phyloP scores from a whole-genome alignment of 106 monocot species.

The Platanthera zijinensis region DNA sequence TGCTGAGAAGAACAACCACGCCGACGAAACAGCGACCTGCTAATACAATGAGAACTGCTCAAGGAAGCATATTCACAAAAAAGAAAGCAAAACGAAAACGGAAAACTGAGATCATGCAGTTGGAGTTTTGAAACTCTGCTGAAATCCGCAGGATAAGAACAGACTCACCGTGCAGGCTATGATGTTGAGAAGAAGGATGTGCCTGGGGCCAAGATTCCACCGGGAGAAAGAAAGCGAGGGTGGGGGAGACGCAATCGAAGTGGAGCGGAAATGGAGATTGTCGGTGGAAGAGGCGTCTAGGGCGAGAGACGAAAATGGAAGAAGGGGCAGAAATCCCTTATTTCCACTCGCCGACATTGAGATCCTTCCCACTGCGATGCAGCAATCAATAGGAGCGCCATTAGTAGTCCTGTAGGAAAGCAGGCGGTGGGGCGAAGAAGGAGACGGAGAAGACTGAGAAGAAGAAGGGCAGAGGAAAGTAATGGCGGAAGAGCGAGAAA shows the following conservation, averaged over 20 bases:
- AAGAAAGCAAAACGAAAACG: not conserved
- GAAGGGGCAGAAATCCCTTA: not conserved
- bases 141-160: not conserved
- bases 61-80: not conserved
- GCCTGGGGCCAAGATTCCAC: constrained; percentile 36
- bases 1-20: constrained; percentile 66
- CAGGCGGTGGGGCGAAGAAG: not conserved
- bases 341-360: not conserved
- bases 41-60: constrained; percentile 4
- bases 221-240: constrained; percentile 3
- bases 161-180: constrained; percentile 41
- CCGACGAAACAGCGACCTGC: constrained; percentile 59
- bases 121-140: not conserved
- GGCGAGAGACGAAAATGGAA: not conserved
- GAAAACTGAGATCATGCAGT: not conserved
- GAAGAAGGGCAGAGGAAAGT: not conserved
- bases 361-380: not conserved
- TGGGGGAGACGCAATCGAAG: constrained; percentile 33
- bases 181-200: constrained; percentile 41
- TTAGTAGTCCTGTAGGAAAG: not conserved
- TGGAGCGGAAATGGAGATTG: constrained; percentile 10
- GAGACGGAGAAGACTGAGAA: not conserved
- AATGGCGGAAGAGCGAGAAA: not conserved
- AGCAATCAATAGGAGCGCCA: not conserved
- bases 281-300: not conserved